Evolutionary conservation across 345 rosid genomes (phyloP).

Genomic region (Eucalyptus cloeziana): DNA sequence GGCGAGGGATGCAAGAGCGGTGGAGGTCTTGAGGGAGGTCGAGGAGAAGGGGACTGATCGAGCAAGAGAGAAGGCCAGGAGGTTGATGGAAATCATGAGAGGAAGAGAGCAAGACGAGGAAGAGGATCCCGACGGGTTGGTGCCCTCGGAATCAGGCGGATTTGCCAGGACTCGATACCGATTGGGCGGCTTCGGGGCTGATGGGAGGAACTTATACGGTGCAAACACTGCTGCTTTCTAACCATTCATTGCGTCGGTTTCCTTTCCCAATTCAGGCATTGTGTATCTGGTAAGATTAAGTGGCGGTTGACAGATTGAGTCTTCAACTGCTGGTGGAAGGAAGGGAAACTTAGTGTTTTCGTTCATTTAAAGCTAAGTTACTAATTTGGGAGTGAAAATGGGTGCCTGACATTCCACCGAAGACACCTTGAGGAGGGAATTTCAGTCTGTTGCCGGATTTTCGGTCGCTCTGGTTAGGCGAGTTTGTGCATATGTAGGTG

Average conservation of each 20-base stretch:
- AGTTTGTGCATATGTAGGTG: neutral
- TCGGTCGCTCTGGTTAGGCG: neutral
- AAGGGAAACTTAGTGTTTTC: neutral
- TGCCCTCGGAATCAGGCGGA: slow-evolving; percentile 40
- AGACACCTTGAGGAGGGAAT: neutral
- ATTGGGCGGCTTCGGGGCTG: neutral
- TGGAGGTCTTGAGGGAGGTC: slow-evolving; percentile 34
- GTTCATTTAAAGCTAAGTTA: neutral
- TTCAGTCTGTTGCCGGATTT: neutral
- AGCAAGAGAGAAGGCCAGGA: slow-evolving; percentile 50
- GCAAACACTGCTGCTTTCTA: neutral
- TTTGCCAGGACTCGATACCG: slow-evolving; percentile 15
- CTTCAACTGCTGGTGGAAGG: neutral
- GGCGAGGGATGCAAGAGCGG: slow-evolving; percentile 48
- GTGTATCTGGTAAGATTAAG: neutral
- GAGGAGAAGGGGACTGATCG: slow-evolving; percentile 38
- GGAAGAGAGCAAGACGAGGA: slow-evolving; percentile 19
- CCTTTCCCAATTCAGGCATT: neutral
- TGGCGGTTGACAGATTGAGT: neutral
- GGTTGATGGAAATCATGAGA: slow-evolving; percentile 43
- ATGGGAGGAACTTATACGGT: neutral
- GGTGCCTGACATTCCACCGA: neutral
- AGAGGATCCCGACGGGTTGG: slow-evolving; percentile 46
- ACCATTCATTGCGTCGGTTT: neutral
- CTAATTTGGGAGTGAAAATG: neutral